These are phyloP conservation scores for Pythium rhizo-oryzae DNA, from an alignment of 352 stramenopile genomes.

Conservation along the genomic window DNA sequence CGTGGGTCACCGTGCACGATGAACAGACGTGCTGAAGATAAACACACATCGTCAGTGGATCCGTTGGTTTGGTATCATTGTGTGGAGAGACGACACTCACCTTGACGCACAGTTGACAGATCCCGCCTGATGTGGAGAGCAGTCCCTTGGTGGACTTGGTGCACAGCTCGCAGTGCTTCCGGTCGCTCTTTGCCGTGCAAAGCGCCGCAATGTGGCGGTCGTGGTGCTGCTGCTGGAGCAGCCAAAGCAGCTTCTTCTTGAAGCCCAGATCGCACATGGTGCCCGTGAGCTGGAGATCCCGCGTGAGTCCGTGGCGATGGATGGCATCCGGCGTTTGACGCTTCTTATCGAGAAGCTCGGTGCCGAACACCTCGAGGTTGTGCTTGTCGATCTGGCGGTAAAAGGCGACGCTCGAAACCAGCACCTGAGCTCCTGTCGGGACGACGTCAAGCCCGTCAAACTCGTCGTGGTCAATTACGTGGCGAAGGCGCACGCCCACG, in stretches of 20 bases:
- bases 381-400: slow-evolving; percentile 44
- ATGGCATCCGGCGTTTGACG: not conserved
- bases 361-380: slow-evolving; percentile 44
- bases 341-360: slow-evolving; percentile 33
- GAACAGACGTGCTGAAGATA: slow-evolving; percentile 9
- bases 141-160: not conserved
- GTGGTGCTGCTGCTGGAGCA: not conserved
- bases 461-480: slow-evolving; percentile 52
- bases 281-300: slow-evolving; percentile 20
- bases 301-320: slow-evolving; percentile 31
- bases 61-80: not conserved
- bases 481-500: slow-evolving; percentile 46
- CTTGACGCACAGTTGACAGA: slow-evolving; percentile 14
- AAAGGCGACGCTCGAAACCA: slow-evolving; percentile 36
- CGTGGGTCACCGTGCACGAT: slow-evolving; percentile 2
- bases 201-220: not conserved
- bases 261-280: slow-evolving; percentile 31
- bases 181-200: not conserved
- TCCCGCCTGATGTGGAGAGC: not conserved
- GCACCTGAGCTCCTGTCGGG: slow-evolving; percentile 34
- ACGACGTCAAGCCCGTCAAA: slow-evolving; percentile 35
- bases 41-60: not conserved
- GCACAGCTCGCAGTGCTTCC: not conserved
- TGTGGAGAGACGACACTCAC: not conserved
- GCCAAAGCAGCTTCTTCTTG: slow-evolving; percentile 47